Percentiles rank a stretch among this genome's conserved stretches.
phyloP scores from a whole-genome alignment of 2,329 filamentous ascomycete genomes.

The Verruconis gallopava region DNA sequence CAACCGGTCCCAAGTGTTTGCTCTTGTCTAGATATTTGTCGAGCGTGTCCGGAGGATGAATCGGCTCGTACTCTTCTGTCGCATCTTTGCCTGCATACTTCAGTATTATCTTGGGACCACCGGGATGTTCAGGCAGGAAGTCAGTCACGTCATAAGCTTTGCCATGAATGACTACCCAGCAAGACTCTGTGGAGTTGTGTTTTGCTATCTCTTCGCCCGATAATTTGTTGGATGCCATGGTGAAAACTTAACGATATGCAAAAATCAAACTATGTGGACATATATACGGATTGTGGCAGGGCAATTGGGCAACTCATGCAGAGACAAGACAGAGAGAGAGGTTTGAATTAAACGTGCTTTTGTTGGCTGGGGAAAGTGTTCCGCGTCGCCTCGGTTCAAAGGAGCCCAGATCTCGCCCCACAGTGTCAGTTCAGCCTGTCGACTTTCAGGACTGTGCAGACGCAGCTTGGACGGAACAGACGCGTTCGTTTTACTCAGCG shows the following conservation, averaged over 20 bases:
- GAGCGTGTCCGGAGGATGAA: constrained; percentile 78
- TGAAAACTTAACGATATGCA: too few species aligned
- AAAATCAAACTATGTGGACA: background rate
- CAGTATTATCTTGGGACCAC: constrained; percentile 83
- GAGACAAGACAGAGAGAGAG: background rate
- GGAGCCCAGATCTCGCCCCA: too few species aligned
- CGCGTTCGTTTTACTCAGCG: too few species aligned
- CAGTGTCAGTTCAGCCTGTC: too few species aligned
- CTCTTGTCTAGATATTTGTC: constrained; percentile 67
- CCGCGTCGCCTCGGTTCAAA: background rate
- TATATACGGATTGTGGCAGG: background rate
- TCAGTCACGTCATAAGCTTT: constrained; percentile 85
- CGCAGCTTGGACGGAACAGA: too few species aligned
- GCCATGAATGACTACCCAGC: constrained; percentile 84
- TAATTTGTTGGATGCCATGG: constrained; percentile 22
- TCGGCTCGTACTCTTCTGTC: constrained; percentile 81
- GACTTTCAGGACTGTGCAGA: too few species aligned
- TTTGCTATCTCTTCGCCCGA: constrained; percentile 49
- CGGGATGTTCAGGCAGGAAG: constrained; percentile 81
- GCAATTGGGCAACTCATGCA: background rate
- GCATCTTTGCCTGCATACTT: constrained; percentile 96
- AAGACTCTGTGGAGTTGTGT: constrained; percentile 72
- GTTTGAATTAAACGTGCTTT: background rate
- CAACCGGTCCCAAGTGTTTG: constrained; percentile 80
- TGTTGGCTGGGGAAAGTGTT: background rate